A percentile compares a stretch with the other conserved stretches of the same genome.
Conservation (phyloP, 192 early-diverging fungal genomes). For the Umbelopsis ramanniana region DNA sequence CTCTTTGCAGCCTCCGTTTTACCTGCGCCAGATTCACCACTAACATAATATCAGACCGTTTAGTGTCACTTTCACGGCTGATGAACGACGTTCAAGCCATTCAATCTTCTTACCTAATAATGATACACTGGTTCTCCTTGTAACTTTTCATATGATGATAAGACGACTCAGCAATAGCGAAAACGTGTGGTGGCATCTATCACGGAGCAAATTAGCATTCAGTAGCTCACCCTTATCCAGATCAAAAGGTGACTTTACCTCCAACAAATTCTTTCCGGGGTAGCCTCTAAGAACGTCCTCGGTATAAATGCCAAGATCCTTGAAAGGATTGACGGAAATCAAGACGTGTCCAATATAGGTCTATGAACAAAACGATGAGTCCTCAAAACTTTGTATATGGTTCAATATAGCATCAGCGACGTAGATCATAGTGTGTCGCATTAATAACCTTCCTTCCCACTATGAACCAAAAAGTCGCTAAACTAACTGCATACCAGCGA, state of each 20-base stretch:
- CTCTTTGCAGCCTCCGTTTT: constrained; percentile 90
- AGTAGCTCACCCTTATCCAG: not conserved
- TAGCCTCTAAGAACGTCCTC: constrained; percentile 87
- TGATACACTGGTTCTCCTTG: constrained; percentile 99
- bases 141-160: constrained; percentile 96
- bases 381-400: no score
- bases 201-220: not conserved
- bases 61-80: not conserved
- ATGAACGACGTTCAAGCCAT: not conserved
- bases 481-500: not conserved
- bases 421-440: not conserved
- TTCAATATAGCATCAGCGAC: no score
- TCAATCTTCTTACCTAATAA: constrained; percentile 70
- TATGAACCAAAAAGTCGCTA: not conserved
- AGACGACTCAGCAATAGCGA: constrained; percentile 90
- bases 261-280: constrained; percentile 82
- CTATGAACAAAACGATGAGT: constrained; percentile 40
- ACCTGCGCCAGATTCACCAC: constrained; percentile 94
- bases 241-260: constrained; percentile 45
- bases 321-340: constrained; percentile 95
- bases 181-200: constrained; percentile 95
- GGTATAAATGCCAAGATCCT: constrained; percentile 93
- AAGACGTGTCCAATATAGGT: constrained; percentile 96
- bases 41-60: constrained; percentile 27
- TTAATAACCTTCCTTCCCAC: no score